These are phyloP conservation scores for Haematococcus sp. DNA, from an alignment of 139 green algal species.

Conservation along the genomic window DNA sequence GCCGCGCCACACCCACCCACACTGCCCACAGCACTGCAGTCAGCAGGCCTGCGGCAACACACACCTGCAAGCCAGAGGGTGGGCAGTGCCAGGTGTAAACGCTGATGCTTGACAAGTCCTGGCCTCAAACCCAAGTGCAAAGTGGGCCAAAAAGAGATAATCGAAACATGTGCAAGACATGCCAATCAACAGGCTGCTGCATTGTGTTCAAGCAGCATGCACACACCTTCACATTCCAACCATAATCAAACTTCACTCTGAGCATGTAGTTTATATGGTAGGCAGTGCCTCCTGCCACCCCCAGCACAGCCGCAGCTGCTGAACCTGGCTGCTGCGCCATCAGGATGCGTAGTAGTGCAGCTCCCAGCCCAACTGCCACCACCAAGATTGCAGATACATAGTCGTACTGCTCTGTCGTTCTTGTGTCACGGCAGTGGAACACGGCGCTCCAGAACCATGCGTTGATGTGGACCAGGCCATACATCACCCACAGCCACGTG, in stretches of 20 bases:
- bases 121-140: not conserved
- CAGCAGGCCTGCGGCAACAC: constrained; percentile 42
- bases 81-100: not conserved
- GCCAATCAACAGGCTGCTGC: not conserved
- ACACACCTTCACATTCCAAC: constrained; percentile 77
- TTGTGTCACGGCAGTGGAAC: constrained; percentile 76
- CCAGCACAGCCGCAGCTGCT: not conserved
- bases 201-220: not conserved
- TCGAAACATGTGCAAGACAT: not conserved
- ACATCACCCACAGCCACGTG: constrained; percentile 54
- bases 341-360: constrained; percentile 23
- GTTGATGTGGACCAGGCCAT: constrained; percentile 52
- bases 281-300: constrained; percentile 17
- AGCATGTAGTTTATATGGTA: constrained; percentile 76
- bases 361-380: constrained; percentile 42
- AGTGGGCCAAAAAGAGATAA: not conserved
- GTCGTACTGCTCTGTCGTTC: constrained; percentile 61
- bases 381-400: constrained; percentile 59
- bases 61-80: constrained; percentile 29
- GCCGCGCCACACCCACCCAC: constrained; percentile 8
- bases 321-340: not conserved
- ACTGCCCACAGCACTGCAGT: constrained; percentile 33
- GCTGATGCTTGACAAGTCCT: no score
- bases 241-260: constrained; percentile 86
- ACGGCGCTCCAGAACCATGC: constrained; percentile 79